Evolutionary conservation across 345 rosid genomes (phyloP), one percentile per base, ranked within the genome.

Genomic region (Euphorbia pulcherrima): DNA sequence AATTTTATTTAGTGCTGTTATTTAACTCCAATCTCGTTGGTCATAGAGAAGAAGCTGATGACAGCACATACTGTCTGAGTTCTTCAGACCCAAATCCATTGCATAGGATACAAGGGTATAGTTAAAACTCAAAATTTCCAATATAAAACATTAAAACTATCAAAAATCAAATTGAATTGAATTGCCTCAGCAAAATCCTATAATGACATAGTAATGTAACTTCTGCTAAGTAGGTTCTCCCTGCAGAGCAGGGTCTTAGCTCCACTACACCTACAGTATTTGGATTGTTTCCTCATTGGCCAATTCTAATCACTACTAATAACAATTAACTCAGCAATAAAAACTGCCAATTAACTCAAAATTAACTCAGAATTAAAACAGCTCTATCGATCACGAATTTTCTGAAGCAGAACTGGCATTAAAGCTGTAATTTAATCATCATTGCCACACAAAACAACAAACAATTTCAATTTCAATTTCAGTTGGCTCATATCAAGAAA

Each of bases 341-440:
- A 7, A 3, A 33, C 37, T 33, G 37, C 37, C 37, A 33, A 2
- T 33, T 2, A 33, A 33, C 7, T 33, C 37, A 33, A 33, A 12
- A 18, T 0, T 30, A 20, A 59, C 96, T 86, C 92, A 83, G 95
- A 81, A 9, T 55, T 35, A 52, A 62, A 69, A 77, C 96, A 86
- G 92, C 92, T 87, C 77, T 83, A 54, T 87, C 93, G 21, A 90
- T 90, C 98, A 92, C 69, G 93, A 86, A 85, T 81, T 86, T 59
- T 92, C 98, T 73, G 98, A 82, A 88, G 98, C 97, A 92, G 93
- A 90, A 92, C 98, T 88, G 97, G 92, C 96, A 71, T 85, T 59
- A 65, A 83, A 89, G 89, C 92, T 87, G 93, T 56, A 51, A 24
- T 2, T 5, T 41, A 59, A 71, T 86, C 90, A 16, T 86, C 93